Base-by-base conservation (phyloP, 2,329 filamentous ascomycete genomes). In the Fusarium fracticaudum region DNA sequence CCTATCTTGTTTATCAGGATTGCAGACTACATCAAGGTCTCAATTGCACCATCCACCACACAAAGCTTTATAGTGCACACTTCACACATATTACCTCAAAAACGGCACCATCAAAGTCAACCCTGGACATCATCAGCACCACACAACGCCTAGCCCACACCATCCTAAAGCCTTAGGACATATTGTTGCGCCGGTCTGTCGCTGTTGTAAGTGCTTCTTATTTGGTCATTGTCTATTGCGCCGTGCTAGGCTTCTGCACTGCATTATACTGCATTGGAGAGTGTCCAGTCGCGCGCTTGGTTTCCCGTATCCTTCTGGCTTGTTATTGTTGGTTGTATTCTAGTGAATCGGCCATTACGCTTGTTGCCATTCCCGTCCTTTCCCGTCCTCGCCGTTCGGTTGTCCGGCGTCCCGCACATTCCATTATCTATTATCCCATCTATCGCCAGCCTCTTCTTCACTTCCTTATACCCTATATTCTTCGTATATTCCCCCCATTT, bases 281-380 rank as follows among this genome's bases (percentile, higher is more conserved):
- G 38, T 38, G 43, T 73, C 47, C 51, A 69, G 61, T 74, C 60
- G 67, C 71, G 63, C 62, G 50, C 59, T 65, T 74, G 51, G 37
- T 45, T 60, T 47, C 47, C 50, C 63, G 62, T 62, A 65, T 60
- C 60, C 57, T 59, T 41, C 48, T 60, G 37, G 51, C 44, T 45
- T 53, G 48, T 58, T 55, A 12, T 60, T 62, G 50, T 70, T 74
- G 61, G 73, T 44, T 61, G 63, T 63, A 60, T 67, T 73, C 60
- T 40, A 67, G 60, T 71, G 62, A 73, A 72, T 67, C 67, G 59
- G 67, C 67, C 73, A 69, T 64, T 74, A 60, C 67, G 71, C 71
- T 76, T 73, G 58, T 67, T 50, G 60, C 70, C 67, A 58, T 73
- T 78, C 69, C 77, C 77, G 76, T 74, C 69, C 68, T 68, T 75